Evolutionary conservation across 2,329 filamentous ascomycete genomes (phyloP), one percentile per base, ranked within the genome.

Genomic region (Calcarisporium arbuscula): DNA sequence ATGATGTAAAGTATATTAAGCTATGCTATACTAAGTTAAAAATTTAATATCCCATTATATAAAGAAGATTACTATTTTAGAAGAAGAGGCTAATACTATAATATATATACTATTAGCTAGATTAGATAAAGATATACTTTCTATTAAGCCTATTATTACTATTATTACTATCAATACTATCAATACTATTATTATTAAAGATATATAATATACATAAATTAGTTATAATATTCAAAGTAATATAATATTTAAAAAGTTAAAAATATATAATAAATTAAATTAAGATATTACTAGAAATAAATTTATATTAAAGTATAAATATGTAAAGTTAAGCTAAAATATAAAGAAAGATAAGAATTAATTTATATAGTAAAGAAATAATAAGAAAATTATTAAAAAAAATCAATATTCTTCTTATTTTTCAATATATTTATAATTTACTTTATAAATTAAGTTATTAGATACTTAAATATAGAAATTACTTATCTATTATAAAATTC

Each of bases 341-440:
- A 31, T 9, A 18, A 16, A 31, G 19, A 16, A 31, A 31, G n/a
- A 16, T 18, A 29, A 16, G n/a, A 18, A 16, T 17, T 9, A 31
- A 31, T 31, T 17, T 31, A 31, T 16, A 31, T 16, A 20, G 8
- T 17, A 16, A 31, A 20, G 19, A 17, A 18, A 18, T 31, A 31
- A 31, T 25, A 25, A 25, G 8, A 9, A 25, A 25, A 25, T 25
- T 25, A 25, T 25, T 9, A 25, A 25, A 25, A 9, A 25, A 25
- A 25, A 25, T 25, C 8, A 25, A 25, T 25, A 8, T 25, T 25
- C n/a, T 25, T 9, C 8, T 25, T 25, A 25, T 25, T 9, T 25
- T 25, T 9, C n/a, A 9, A 25, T 25, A 25, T 25, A 9, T 25
- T 25, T 25, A 25, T 25, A 25, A 25, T 25, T 25, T 25, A 9